phyloP scores from a whole-genome alignment of 2,329 filamentous ascomycete genomes.

The Sporothrix phasma region DNA sequence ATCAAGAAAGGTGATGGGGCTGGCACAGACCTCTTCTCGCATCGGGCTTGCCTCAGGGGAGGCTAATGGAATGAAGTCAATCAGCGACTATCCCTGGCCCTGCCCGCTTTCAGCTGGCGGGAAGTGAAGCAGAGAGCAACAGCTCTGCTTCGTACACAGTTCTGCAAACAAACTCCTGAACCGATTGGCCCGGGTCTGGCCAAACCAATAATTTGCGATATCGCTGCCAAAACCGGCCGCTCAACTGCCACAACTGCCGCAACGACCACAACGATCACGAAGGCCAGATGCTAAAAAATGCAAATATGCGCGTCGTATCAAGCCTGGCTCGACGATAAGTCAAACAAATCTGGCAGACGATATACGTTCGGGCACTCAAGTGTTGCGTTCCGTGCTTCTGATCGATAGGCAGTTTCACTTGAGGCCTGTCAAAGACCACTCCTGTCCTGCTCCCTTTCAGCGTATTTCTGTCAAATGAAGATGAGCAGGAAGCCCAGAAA shows the following conservation, averaged over 20 bases:
- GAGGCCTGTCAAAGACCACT: too few species aligned
- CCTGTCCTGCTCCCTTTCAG: neutral
- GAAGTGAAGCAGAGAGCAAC: too few species aligned
- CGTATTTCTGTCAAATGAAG: neutral
- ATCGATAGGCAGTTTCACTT: too few species aligned
- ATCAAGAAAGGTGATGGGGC: neutral
- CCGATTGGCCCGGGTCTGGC: neutral
- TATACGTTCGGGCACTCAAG: too few species aligned
- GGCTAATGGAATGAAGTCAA: constrained; percentile 7
- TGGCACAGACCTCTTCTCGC: neutral
- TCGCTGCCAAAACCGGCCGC: neutral
- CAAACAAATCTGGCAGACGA: neutral
- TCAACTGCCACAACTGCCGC: neutral
- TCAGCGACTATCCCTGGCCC: constrained; percentile 9
- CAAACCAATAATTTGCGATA: constrained; percentile 5
- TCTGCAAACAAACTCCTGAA: too few species aligned
- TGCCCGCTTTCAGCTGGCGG: constrained; percentile 7
- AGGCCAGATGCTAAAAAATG: too few species aligned
- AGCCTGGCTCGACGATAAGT: neutral
- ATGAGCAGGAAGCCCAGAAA: constrained; percentile 3
- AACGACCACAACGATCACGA: too few species aligned
- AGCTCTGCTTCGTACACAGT: too few species aligned
- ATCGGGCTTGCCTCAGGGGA: neutral
- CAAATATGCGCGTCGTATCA: neutral
- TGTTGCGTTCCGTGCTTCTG: too few species aligned